Evolutionary conservation across 192 early-diverging fungal species (phyloP), one percentile per base, ranked within the genome.

Genomic region (Chytriomyces hyalinus): DNA sequence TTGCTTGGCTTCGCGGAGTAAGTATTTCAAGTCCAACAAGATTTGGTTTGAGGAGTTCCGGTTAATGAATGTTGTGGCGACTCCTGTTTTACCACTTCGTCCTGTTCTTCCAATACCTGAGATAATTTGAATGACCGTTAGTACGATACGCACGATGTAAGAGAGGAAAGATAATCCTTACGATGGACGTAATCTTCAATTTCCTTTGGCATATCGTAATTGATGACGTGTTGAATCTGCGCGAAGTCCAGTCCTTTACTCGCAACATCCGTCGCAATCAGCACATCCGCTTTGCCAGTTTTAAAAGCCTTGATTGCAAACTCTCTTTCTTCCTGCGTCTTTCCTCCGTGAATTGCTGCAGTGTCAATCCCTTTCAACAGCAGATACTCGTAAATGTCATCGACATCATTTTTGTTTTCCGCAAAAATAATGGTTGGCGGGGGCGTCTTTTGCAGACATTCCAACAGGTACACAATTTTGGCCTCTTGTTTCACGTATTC

Each of bases 191-290:
- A 99, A 84, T 98, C 96, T 86, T 99, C 97, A 83, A 99, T 99
- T 79, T 98, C 96, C 76, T 97, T 97, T 51, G 97, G 97, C 94
- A 99, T 96, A 79, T 99, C 97, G 84, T 94, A 99, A 80, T 98
- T 94, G 76, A 99, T 99, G 63, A 99, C 97, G 72, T 99, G 97
- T 75, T 97, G 93, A 83, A 99, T 97, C 72, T 92, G 92, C 6
- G 92, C 83, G 81, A 99, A 99, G 85, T 99, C 97, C 22, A 99
- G 79, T 60, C 97, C 97, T 83, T 99, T 99, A 17, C 91, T 92
- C 6, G 96, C 97, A 60, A 99, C 94, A 83, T 98, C 97, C 6
- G 97, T 97, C 20, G 97, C 97, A 28, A 99, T 93, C 53, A 99
- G 85, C 9, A 99, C 96, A 83, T 99, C 97, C 76, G 95, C 95